Percentiles rank a stretch among this genome's conserved stretches.
These are phyloP conservation scores for Pyrus hybrid DNA, from an alignment of 331 rosid species.

Conservation along the genomic window DNA sequence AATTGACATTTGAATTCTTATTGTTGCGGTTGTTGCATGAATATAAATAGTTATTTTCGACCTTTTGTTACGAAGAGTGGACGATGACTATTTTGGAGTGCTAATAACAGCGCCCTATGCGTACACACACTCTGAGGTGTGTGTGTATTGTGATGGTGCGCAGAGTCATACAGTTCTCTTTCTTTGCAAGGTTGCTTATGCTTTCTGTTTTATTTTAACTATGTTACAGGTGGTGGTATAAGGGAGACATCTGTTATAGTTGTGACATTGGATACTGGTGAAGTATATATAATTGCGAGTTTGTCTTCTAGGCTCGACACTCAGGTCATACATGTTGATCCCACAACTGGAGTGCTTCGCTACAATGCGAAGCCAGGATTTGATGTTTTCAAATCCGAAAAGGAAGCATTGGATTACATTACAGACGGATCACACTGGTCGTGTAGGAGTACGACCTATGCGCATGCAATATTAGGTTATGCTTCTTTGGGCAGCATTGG, in stretches of 20 bases:
- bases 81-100: neutral
- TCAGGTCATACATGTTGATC: constrained; percentile 79
- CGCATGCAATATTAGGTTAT: constrained; percentile 75
- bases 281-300: constrained; percentile 60
- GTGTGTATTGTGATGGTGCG: neutral
- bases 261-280: constrained; percentile 73
- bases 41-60: neutral
- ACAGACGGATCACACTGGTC: constrained; percentile 55
- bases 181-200: neutral
- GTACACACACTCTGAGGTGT: neutral
- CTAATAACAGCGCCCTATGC: neutral
- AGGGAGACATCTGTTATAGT: constrained; percentile 68
- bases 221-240: constrained; percentile 27
- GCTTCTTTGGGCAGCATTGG: constrained; percentile 72
- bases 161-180: neutral
- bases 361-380: constrained; percentile 44
- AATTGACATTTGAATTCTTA: neutral
- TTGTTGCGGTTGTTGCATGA: neutral
- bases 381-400: constrained; percentile 68
- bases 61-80: neutral
- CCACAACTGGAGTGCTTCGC: constrained; percentile 83
- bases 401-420: constrained; percentile 56
- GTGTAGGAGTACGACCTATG: constrained; percentile 40
- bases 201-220: neutral
- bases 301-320: constrained; percentile 55